Percentiles rank a stretch among this genome's conserved stretches.
phyloP scores from a whole-genome alignment of 208 protist species.

The Polymyxa betae region DNA sequence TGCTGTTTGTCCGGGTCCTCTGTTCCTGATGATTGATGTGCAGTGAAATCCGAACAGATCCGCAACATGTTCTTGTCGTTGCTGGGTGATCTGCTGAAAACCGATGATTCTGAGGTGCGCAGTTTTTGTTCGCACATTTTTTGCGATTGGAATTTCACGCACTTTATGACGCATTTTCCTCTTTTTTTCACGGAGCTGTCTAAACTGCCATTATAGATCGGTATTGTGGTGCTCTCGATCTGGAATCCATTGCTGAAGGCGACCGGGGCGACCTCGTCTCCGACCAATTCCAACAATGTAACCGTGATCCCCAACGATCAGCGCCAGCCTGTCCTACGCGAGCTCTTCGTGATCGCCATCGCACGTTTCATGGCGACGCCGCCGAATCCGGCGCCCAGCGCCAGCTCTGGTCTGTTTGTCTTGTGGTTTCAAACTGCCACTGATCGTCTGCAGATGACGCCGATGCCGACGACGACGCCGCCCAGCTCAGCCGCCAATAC shows the following conservation, averaged over 20 bases:
- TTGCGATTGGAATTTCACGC: neutral
- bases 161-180: too few species aligned
- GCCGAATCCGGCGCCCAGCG: neutral
- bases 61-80: slow-evolving; percentile 9
- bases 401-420: too few species aligned
- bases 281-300: too few species aligned
- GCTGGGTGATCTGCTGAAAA: slow-evolving; percentile 25
- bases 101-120: neutral
- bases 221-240: neutral
- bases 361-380: neutral
- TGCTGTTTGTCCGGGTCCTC: neutral
- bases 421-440: too few species aligned
- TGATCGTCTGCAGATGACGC: neutral
- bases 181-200: neutral
- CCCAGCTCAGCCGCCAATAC: neutral
- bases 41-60: neutral
- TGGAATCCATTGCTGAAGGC: neutral
- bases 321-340: neutral
- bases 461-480: neutral
- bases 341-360: neutral
- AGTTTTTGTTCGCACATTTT: neutral
- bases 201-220: neutral
- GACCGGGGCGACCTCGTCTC: neutral
- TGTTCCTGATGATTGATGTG: neutral
- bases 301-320: neutral